A percentile compares a stretch with the other conserved stretches of the same genome.
Conservation (phyloP, 805 yeast genomes). For the Kluyveromyces aestuarii region DNA sequence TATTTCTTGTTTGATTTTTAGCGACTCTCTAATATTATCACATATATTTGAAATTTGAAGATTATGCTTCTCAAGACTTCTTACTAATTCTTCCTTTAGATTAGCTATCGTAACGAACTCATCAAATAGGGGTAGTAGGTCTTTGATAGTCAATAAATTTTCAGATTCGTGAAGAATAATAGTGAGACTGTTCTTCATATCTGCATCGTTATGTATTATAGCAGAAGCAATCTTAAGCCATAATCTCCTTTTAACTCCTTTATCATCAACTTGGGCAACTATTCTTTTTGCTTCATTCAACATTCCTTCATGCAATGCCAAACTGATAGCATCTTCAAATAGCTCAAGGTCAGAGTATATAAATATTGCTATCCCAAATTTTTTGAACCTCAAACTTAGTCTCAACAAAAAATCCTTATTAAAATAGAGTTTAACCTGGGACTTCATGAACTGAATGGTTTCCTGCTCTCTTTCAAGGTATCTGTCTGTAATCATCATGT, state of each 20-base stretch:
- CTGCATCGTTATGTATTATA: conserved; percentile 22
- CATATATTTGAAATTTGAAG: conserved; percentile 54
- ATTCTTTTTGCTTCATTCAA: conserved; percentile 19
- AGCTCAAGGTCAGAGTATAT: conserved; percentile 61
- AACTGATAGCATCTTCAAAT: conserved; percentile 70
- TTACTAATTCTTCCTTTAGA: conserved; percentile 74
- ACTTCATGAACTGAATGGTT: conserved; percentile 42
- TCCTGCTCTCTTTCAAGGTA: conserved; percentile 34
- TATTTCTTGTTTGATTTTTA: conserved; percentile 51
- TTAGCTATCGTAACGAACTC: conserved; percentile 74
- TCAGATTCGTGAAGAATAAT: conserved; percentile 35
- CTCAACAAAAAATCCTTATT: conserved; percentile 72
- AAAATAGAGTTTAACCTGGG: conserved; percentile 33
- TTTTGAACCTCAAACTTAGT: conserved; percentile 52
- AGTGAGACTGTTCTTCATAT: conserved; percentile 27
- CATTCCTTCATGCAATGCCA: conserved; percentile 57
- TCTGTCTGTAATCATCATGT: conserved; percentile 46
- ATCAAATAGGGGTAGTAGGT: conserved; percentile 76
- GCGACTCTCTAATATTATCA: conserved; percentile 66
- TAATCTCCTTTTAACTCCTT: conserved; percentile 50
- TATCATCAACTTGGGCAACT: conserved; percentile 27
- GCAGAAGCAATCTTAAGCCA: conserved; percentile 55
- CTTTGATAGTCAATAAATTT: conserved; percentile 59
- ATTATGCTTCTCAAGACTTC: conserved; percentile 69
- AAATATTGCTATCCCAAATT: conserved; percentile 57